These are phyloP conservation scores for Fusarium sp. DNA, from an alignment of 2,329 filamentous ascomycete genomes.

Conservation along the genomic window DNA sequence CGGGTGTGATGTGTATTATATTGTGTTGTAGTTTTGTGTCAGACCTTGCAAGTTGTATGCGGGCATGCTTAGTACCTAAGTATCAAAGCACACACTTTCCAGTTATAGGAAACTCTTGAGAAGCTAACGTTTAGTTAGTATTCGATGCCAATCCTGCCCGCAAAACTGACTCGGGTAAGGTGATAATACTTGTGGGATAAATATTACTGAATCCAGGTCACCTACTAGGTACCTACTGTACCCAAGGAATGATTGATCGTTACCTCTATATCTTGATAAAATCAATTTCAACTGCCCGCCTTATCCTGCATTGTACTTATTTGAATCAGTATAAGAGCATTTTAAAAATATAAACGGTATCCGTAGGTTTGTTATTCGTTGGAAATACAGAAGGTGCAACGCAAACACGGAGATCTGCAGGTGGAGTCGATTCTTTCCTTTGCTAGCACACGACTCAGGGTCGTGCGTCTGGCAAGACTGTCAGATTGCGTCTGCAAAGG, in stretches of 20 bases:
- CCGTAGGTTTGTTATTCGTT: background rate
- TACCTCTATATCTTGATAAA: background rate
- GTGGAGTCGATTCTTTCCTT: conserved; percentile 14
- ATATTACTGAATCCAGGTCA: background rate
- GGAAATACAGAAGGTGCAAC: background rate
- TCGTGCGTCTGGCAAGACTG: conserved; percentile 32
- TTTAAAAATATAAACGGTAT: background rate
- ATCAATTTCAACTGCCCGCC: background rate
- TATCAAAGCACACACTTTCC: conserved; percentile 13
- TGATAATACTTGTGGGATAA: background rate
- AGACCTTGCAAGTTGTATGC: background rate
- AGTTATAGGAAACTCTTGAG: conserved; percentile 25
- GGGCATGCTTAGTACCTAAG: background rate
- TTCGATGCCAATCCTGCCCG: conserved; percentile 5
- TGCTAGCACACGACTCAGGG: conserved; percentile 43
- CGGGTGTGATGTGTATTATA: background rate
- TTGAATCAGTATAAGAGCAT: background rate
- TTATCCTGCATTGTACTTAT: background rate
- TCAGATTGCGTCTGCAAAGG: conserved; percentile 28
- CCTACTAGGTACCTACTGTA: background rate
- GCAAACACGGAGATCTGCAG: background rate
- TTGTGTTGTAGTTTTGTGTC: background rate
- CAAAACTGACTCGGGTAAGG: conserved; percentile 30
- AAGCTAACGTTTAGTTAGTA: conserved; percentile 19
- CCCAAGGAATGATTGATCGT: background rate